Base-by-base conservation (phyloP, 1,139 yeast species). In the Suzukiozyma palmioleophila region DNA sequence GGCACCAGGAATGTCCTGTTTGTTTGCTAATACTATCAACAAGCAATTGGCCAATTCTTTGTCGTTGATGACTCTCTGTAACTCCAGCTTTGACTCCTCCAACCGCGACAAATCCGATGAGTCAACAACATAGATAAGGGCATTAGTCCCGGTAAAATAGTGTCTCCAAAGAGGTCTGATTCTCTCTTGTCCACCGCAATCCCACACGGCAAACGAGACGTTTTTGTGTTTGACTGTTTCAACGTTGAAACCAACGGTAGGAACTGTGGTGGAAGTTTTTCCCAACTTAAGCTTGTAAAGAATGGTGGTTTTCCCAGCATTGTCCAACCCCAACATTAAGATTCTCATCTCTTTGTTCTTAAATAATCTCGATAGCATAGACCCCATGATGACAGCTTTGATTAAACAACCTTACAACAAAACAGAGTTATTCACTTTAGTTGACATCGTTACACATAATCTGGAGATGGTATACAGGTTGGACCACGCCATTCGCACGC, bases 141-240 rank as follows among this genome's bases (percentile, higher is more conserved):
- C 96, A 55, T 88, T 86, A 3, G 97, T 87, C 25, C 96, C 96
- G 10, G 96, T 86, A 63, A 84, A 88, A 63, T 89, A 90, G 59
- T 89, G 96, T 61, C 97, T 79, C 97, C 97, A 89, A 39, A 89
- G 70, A 0, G 95, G 95, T 54, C 96, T 75, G 50, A 87, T 79
- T 60, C 95, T 73, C 54, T 87, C 95, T 65, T 88, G 96, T 59
- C 96, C 97, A 65, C 96, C 97, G 43, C 94, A 94, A 62, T 89
- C 97, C 97, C 97, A 90, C 50, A 92, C 94, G 46, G 92, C 92
- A 71, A 89, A 88, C 44, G 86, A 81, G 45, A 89, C 82, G 60
- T 87, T 87, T 60, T 84, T 86, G 61, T 84, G 90, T 45, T 85
- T 81, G 50, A 90, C 89, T 8, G 96, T 87, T 62, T 90, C 97